Evolutionary conservation across 2,329 filamentous ascomycete species (phyloP).

Genomic region (Pseudocercospora crystallina): DNA sequence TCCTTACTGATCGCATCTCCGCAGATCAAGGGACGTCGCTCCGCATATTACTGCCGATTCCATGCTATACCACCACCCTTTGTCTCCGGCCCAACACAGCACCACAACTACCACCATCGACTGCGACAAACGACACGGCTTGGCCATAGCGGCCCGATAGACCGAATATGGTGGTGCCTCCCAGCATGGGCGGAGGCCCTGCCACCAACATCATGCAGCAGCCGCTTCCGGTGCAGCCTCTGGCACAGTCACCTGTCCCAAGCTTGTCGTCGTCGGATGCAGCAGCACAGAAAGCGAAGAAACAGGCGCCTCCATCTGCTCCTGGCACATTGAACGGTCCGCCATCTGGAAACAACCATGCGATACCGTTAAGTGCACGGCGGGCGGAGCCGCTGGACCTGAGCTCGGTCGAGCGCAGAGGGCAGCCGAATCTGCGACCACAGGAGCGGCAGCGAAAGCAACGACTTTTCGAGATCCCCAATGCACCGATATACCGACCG

Average conservation of each 20-base stretch:
- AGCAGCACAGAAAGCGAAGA: slow-evolving; percentile 18
- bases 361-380: slow-evolving; percentile 63
- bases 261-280: slow-evolving; percentile 15
- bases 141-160: slow-evolving; percentile 13
- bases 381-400: slow-evolving; percentile 73
- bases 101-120: background rate
- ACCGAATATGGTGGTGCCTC: slow-evolving; percentile 32
- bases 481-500: slow-evolving; percentile 87
- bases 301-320: slow-evolving; percentile 23
- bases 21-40: too few species aligned
- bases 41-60: too few species aligned
- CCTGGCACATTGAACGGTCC: slow-evolving; percentile 37
- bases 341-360: slow-evolving; percentile 41
- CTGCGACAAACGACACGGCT: background rate
- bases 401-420: slow-evolving; percentile 86
- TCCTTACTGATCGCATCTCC: too few species aligned
- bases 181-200: slow-evolving; percentile 26
- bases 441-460: slow-evolving; percentile 48
- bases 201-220: slow-evolving; percentile 9
- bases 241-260: slow-evolving; percentile 19
- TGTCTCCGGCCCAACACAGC: background rate
- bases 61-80: background rate
- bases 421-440: slow-evolving; percentile 72
- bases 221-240: slow-evolving; percentile 4
- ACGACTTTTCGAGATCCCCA: slow-evolving; percentile 79